Evolutionary conservation across 2,329 filamentous ascomycete genomes (phyloP), one percentile per base, ranked within the genome.

Genomic region (Aspergillus pseudoviridinutans): DNA sequence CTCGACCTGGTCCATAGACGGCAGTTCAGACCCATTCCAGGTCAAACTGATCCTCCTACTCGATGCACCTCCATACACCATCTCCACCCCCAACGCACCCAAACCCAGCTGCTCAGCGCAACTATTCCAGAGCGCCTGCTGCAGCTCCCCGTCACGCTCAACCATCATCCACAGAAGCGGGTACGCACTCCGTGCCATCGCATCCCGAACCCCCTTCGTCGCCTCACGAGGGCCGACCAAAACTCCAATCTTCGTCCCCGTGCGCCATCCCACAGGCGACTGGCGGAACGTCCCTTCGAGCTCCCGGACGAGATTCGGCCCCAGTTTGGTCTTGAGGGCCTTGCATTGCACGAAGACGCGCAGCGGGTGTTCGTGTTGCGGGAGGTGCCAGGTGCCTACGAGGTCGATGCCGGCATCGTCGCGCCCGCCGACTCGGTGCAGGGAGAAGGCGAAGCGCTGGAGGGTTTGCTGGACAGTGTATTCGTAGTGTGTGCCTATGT

Each of bases 171-270:
- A 95, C 0, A 87, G 86, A 79, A 96, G 83, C 0, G 91, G 89
- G 77, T 83, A 86, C 41, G 77, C 73, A 68, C 88, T 89, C 57
- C 84, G 78, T 4, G 82, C 81, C 63, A 97, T 68, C 25, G 90
- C 86, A 50, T 91, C 86, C 57, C 90, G 78, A 3, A 95, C 86
- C 1, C 92, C 93, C 67, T 85, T 89, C 0, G 92, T 96, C 32
- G 91, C 89, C 54, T 85, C 80, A 59, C 82, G 80, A 61, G 87
- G 85, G 3, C 85, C 83, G 25, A 89, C 87, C 54, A 97, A 74
- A 17, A 96, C 68, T 0, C 86, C 92, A 35, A 96, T 71, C 5
- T 89, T 85, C 14, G 82, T 80, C 1, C 78, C 71, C 0, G 82
- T 84, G 54, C 85, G 80, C 89, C 90, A 96, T 0, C 87, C 88